phyloP scores from a whole-genome alignment of 2,329 filamentous ascomycete genomes.

The Colletotrichum siamense region DNA sequence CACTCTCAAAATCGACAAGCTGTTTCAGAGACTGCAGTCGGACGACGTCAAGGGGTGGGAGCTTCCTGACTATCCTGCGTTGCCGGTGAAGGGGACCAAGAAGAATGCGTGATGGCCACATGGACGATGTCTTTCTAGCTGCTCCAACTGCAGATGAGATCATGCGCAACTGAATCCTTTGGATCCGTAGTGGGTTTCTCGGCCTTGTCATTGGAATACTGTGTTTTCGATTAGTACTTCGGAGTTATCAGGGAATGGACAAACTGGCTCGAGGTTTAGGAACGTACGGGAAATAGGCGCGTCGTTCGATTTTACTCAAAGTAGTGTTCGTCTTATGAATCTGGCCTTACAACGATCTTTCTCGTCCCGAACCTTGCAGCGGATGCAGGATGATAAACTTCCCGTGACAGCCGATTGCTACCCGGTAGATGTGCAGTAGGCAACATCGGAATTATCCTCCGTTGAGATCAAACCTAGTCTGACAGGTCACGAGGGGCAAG shows the following conservation, averaged over 20 bases:
- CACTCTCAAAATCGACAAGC: constrained; percentile 3
- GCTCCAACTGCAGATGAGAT: background rate
- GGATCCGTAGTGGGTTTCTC: background rate
- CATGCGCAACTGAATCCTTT: background rate
- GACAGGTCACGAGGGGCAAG: background rate
- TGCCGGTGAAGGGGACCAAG: background rate
- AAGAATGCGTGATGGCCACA: background rate
- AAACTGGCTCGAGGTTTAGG: background rate
- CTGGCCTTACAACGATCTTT: background rate
- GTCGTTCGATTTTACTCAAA: background rate
- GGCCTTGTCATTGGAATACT: background rate
- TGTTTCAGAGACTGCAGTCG: constrained; percentile 5
- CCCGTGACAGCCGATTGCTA: background rate
- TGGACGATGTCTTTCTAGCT: background rate
- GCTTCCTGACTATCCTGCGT: background rate
- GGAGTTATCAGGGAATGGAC: background rate
- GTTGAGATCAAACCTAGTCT: background rate
- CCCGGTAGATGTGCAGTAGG: background rate
- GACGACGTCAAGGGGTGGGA: constrained; percentile 10
- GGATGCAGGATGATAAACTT: background rate
- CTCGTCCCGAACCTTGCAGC: background rate
- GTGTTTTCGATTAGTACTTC: background rate
- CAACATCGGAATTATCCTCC: background rate
- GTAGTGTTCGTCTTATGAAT: background rate
- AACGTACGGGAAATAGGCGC: background rate